Percentiles rank a stretch among this genome's conserved stretches.
These are phyloP conservation scores for Colletotrichum cereale DNA, from an alignment of 2,329 filamentous ascomycete genomes.

Conservation along the genomic window DNA sequence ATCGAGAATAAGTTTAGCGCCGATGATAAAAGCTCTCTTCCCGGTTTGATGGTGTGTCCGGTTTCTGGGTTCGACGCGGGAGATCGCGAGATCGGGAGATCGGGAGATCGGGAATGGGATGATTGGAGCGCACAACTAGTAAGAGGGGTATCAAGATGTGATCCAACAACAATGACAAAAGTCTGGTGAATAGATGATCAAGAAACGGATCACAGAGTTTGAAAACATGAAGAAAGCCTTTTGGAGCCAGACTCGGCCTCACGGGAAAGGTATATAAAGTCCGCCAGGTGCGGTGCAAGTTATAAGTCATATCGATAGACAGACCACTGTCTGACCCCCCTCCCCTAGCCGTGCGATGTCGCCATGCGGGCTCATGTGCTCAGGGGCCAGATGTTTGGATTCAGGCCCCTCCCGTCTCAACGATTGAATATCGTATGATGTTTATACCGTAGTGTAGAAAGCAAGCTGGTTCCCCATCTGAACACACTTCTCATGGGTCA, in stretches of 20 bases:
- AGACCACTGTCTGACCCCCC: neutral
- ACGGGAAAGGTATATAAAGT: slow-evolving; percentile 28
- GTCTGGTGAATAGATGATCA: slow-evolving; percentile 3
- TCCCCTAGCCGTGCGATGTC: slow-evolving; percentile 15
- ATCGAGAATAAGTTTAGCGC: neutral
- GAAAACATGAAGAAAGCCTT: neutral
- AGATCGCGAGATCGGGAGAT: too few species aligned
- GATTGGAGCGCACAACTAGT: neutral
- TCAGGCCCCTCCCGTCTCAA: slow-evolving; percentile 30
- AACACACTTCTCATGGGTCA: slow-evolving; percentile 24
- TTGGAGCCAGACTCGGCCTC: neutral
- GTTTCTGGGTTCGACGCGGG: slow-evolving; percentile 11
- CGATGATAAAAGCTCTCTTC: neutral
- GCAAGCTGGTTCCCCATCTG: slow-evolving; percentile 32
- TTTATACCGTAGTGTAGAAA: slow-evolving; percentile 29
- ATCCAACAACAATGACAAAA: slow-evolving; percentile 12
- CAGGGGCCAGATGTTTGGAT: slow-evolving; percentile 8
- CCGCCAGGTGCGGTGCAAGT: slow-evolving; percentile 1
- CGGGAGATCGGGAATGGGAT: neutral
- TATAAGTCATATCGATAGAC: slow-evolving; percentile 4
- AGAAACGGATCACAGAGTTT: slow-evolving; percentile 6
- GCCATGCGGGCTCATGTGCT: slow-evolving; percentile 13
- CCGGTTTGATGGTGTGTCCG: neutral
- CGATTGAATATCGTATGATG: slow-evolving; percentile 37
- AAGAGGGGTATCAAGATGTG: slow-evolving; percentile 20